Evolutionary conservation across 768 basidiomycete species (phyloP).

Genomic region (Xerocomellus chrysenteron): DNA sequence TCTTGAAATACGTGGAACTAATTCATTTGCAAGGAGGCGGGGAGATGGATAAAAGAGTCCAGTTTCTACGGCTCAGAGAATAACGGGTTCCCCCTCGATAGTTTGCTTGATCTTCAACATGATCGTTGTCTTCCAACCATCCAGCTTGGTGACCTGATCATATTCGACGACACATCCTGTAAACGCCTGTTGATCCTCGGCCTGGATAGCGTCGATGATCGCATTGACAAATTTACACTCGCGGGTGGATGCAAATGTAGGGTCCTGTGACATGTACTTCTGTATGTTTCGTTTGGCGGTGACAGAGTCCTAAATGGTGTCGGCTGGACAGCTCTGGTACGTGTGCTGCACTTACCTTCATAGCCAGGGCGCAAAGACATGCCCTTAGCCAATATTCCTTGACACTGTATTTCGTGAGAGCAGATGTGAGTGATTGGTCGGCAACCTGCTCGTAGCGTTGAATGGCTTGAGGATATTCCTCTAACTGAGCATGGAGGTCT

Average conservation of each 20-base stretch:
- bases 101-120: conserved; percentile 86
- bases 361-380: conserved; percentile 84
- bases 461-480: conserved; percentile 83
- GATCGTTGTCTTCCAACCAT: conserved; percentile 94
- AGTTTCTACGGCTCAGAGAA: conserved; percentile 21
- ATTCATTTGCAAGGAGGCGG: neutral
- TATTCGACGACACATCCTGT: conserved; percentile 87
- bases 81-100: conserved; percentile 57
- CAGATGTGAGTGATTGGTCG: conserved; percentile 71
- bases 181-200: conserved; percentile 69
- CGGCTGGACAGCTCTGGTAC: neutral
- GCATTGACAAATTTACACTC: conserved; percentile 86
- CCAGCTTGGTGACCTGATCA: conserved; percentile 89
- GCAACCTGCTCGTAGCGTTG: conserved; percentile 90
- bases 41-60: too few relatives aligned
- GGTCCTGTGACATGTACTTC: conserved; percentile 79
- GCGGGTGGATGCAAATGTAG: conserved; percentile 81
- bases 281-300: conserved; percentile 77
- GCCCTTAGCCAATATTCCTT: conserved; percentile 96
- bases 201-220: conserved; percentile 75
- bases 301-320: conserved; percentile 67
- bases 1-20: conserved; percentile 17
- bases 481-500: conserved; percentile 88
- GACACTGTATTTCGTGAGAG: conserved; percentile 96
- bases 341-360: conserved; percentile 57